Conservation (phyloP, 2,329 filamentous ascomycete species). For the Verticillium nonalfalfae region DNA sequence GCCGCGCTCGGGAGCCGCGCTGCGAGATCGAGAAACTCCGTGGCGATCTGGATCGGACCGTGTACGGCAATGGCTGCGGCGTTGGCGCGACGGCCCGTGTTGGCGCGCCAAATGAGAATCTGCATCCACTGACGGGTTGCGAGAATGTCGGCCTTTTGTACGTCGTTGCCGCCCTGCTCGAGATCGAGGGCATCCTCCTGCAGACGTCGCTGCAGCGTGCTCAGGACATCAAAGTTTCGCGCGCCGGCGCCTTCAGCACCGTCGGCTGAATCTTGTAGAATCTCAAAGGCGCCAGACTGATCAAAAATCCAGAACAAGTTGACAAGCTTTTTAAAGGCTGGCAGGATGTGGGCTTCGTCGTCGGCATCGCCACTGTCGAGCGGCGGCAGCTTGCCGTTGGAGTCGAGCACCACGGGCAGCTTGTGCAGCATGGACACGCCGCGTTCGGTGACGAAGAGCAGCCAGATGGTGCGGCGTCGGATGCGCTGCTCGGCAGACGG, state of each 20-base stretch:
- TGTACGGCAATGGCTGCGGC: constrained; percentile 18
- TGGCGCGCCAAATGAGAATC: constrained; percentile 37
- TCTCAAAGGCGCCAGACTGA: constrained; percentile 39
- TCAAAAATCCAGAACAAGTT: constrained; percentile 44
- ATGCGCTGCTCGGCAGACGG: constrained; percentile 33
- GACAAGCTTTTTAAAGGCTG: constrained; percentile 41
- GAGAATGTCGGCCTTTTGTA: constrained; percentile 41
- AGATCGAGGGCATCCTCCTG: constrained; percentile 30
- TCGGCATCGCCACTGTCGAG: constrained; percentile 22
- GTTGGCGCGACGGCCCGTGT: constrained; percentile 9
- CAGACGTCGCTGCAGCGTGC: constrained; percentile 33
- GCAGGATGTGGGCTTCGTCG: constrained; percentile 34
- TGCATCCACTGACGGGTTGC: constrained; percentile 46
- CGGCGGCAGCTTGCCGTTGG: constrained; percentile 28
- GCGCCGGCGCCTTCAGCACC: constrained; percentile 19
- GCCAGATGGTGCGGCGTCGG: constrained; percentile 30
- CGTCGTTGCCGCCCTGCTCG: constrained; percentile 33
- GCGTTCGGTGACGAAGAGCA: constrained; percentile 34
- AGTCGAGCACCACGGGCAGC: constrained; percentile 36
- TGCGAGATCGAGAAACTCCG: constrained; percentile 36
- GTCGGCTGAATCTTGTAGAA: constrained; percentile 30
- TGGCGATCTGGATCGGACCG: constrained; percentile 36
- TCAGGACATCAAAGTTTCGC: constrained; percentile 21
- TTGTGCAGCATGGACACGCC: constrained; percentile 44
- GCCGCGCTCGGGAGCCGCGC: constrained; percentile 35